Conservation (phyloP, 495 filamentous ascomycete genomes). For the Aspergillus conjunctus region DNA sequence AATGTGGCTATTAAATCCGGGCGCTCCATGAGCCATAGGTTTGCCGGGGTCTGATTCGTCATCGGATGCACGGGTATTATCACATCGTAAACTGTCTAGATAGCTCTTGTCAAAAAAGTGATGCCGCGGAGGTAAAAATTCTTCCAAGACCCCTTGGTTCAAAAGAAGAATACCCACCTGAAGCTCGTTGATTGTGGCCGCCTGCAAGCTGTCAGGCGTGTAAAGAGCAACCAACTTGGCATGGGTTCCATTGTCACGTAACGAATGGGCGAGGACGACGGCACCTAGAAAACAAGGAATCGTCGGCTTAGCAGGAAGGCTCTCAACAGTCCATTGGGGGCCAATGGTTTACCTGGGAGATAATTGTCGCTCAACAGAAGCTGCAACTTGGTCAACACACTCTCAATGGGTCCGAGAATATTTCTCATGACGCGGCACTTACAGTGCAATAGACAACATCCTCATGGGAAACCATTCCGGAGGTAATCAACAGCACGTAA, state of each 20-base stretch:
- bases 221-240: constrained; percentile 85
- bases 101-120: constrained; percentile 14
- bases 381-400: constrained; percentile 48
- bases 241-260: constrained; percentile 85
- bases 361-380: constrained; percentile 90
- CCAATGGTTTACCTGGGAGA: constrained; percentile 69
- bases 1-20: constrained; percentile 87
- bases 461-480: constrained; percentile 38
- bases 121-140: constrained; percentile 16
- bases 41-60: constrained; percentile 72
- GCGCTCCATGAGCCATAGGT: constrained; percentile 89
- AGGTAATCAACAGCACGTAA: constrained; percentile 12
- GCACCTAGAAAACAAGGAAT: constrained; percentile 61
- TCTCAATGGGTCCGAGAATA: constrained; percentile 7
- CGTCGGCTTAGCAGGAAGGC: constrained; percentile 1
- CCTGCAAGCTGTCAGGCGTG: constrained; percentile 72
- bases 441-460: constrained; percentile 63
- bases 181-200: constrained; percentile 74
- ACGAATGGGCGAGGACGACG: constrained; percentile 88
- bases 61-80: constrained; percentile 82
- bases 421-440: constrained; percentile 21
- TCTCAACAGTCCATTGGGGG: not conserved
- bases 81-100: constrained; percentile 81
- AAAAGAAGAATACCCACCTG: constrained; percentile 52
- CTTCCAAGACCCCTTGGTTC: not conserved